Percentiles rank a stretch among this genome's conserved stretches.
These are phyloP conservation scores for Daldinia grandis DNA, from an alignment of 495 filamentous ascomycete genomes.

Conservation along the genomic window DNA sequence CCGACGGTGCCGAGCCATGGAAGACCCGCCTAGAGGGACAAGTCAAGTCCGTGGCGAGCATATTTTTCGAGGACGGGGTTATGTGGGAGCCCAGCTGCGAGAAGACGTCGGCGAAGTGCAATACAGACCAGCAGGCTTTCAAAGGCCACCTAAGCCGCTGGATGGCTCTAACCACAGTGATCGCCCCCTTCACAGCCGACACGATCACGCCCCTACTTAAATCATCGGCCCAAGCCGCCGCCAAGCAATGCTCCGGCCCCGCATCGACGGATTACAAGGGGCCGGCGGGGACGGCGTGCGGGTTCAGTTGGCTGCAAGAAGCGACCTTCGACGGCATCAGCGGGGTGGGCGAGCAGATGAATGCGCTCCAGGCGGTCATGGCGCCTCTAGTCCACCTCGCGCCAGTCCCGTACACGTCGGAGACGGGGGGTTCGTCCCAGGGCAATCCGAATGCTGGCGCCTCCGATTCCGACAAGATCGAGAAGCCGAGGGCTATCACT, in stretches of 20 bases:
- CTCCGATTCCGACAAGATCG: constrained; percentile 19
- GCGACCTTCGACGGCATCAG: constrained; percentile 53
- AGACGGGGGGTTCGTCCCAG: constrained; percentile 70
- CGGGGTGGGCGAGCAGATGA: constrained; percentile 69
- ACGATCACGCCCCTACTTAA: constrained; percentile 64
- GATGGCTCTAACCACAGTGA: constrained; percentile 66
- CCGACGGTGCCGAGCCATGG: constrained; percentile 62
- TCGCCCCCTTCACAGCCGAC: constrained; percentile 63
- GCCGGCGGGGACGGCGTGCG: constrained; percentile 64
- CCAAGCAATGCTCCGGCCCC: constrained; percentile 65
- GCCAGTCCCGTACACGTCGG: constrained; percentile 60
- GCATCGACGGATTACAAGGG: constrained; percentile 52
- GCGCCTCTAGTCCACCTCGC: constrained; percentile 49
- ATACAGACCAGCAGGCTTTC: constrained; percentile 80
- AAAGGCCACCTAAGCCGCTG: constrained; percentile 78
- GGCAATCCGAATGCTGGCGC: constrained; percentile 67
- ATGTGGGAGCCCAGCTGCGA: constrained; percentile 71
- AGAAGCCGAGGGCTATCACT: constrained; percentile 50
- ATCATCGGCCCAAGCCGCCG: constrained; percentile 67
- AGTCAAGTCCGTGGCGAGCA: constrained; percentile 56
- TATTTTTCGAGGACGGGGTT: constrained; percentile 62
- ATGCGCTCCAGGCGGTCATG: constrained; percentile 65
- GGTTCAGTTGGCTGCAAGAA: constrained; percentile 48
- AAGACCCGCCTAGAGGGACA: constrained; percentile 60
- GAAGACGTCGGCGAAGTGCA: constrained; percentile 59